These are phyloP conservation scores for Parietaria judaica DNA, from an alignment of 306 rosid genomes.

Conservation along the genomic window DNA sequence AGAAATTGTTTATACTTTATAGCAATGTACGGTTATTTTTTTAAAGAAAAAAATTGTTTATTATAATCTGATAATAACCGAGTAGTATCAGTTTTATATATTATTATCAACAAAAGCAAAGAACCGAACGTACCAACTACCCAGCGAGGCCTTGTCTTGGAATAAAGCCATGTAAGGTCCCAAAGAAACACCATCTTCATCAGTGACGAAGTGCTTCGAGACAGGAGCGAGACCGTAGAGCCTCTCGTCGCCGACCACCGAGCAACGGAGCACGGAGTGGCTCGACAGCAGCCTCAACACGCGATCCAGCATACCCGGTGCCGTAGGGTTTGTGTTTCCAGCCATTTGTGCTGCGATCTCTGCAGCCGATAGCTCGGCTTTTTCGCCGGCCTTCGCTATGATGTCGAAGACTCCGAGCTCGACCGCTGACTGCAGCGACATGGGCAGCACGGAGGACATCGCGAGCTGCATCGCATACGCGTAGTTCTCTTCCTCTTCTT, in stretches of 20 bases:
- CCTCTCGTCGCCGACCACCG: conserved; percentile 6
- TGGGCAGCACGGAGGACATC: conserved; percentile 4
- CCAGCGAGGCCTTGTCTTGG: conserved; percentile 30
- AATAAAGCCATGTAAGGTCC: conserved; percentile 19
- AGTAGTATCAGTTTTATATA: too few relatives aligned
- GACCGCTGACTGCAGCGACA: conserved; percentile 19
- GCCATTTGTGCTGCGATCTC: conserved; percentile 22
- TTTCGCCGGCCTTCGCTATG: conserved; percentile 19
- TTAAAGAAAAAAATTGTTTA: too few relatives aligned
- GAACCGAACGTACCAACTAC: too few relatives aligned
- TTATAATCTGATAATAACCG: too few relatives aligned
- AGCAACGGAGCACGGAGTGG: conserved; percentile 22
- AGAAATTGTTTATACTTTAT: background rate
- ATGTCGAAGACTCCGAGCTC: conserved; percentile 28
- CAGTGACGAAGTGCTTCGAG: conserved; percentile 22
- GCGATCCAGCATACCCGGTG: conserved; percentile 23
- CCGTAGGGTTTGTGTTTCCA: conserved; percentile 11
- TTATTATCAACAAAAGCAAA: too few relatives aligned
- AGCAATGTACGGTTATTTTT: background rate
- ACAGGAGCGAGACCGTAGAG: conserved; percentile 15
- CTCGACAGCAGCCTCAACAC: conserved; percentile 26
- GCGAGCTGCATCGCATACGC: conserved; percentile 19
- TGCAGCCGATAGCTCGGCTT: conserved; percentile 18
- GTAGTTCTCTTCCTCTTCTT: too few relatives aligned
- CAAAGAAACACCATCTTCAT: conserved; percentile 35